Base-by-base conservation (phyloP, 2,329 filamentous ascomycete genomes). In the Endoconidiophora polonica region DNA sequence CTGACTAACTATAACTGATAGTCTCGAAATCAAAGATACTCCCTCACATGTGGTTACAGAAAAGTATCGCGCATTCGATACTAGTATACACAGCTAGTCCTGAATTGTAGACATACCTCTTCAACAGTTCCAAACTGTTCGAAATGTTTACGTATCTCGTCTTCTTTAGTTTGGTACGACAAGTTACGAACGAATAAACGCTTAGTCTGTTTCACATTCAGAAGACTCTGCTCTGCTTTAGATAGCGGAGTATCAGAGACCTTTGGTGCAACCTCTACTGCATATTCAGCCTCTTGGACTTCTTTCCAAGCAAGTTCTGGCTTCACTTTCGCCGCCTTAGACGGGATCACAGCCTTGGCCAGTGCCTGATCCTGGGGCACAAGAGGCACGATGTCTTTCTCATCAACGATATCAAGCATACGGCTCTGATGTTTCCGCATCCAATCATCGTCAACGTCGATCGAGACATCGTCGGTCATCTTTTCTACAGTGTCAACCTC, bases 161-260 rank as follows among this genome's bases (percentile, higher is more conserved):
- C 77, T 59, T 91, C 81, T 0, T 76, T 83, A 16, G 81, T 76
- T 54, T 76, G 78, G 62, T 91, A 98, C 10, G 87, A 77, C 41
- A 98, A 69, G 61, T 98, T 98, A 47, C 91, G 76, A 23, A 95
- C 70, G 63, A 95, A 98, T 1, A 98, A 69, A 55, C 91, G 78
- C 53, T 79, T 79, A 44, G 81, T 93, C 50, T 76, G 71, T 50
- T 73, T 74, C 54, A 94, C 82, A 46, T 75, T 72, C 45, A 80
- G 73, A 48, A 80, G 64, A 52, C 62, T 61, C 6, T 66, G 61
- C 6, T 69, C 63, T 37, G 69, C 65, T 3, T 64, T 62, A 22
- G 49, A 41, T 26, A 44, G 18, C 16, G 29, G 22, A 7, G 16
- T 46, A 22, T 12, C 37, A 10, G 39, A 40, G 16, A 6, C 12